Evolutionary conservation across 192 early-diverging fungal genomes (phyloP).

Genomic region (Coemansia sp.): DNA sequence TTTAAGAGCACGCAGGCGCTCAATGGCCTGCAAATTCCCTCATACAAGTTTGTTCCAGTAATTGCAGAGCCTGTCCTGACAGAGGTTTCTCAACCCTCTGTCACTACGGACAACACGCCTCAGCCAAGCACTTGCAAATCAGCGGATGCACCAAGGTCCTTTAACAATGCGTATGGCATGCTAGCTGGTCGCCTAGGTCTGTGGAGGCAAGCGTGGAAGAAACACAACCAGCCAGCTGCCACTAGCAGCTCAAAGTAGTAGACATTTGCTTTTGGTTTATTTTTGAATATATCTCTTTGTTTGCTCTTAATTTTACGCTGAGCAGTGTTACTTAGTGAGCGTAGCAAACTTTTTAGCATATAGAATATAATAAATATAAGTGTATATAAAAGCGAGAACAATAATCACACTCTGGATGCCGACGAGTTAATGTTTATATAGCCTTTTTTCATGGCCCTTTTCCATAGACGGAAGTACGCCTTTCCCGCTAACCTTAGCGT

Average conservation of each 20-base stretch:
- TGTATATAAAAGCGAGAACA: too few relatives aligned
- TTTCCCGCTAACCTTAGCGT: too few relatives aligned
- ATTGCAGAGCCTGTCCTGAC: background rate
- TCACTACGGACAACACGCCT: background rate
- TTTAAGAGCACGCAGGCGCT: background rate
- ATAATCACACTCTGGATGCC: too few relatives aligned
- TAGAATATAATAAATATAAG: too few relatives aligned
- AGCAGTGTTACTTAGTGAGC: too few relatives aligned
- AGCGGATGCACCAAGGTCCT: background rate
- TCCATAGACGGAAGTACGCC: too few relatives aligned
- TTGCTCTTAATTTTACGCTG: background rate
- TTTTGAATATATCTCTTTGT: background rate
- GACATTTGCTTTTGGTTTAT: background rate
- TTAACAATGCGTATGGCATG: background rate
- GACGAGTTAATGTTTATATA: too few relatives aligned
- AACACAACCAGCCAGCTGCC: background rate
- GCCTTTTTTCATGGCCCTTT: too few relatives aligned
- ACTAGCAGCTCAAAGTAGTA: background rate
- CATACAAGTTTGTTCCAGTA: background rate
- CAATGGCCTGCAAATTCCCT: background rate
- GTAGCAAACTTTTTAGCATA: too few relatives aligned
- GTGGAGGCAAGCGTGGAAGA: background rate
- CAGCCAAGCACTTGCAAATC: background rate
- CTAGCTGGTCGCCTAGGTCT: background rate
- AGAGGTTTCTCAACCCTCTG: background rate